A percentile compares a stretch with the other conserved stretches of the same genome.
These are phyloP conservation scores for Gymnopilus dilepis DNA, from an alignment of 768 basidiomycete species.

Conservation along the genomic window DNA sequence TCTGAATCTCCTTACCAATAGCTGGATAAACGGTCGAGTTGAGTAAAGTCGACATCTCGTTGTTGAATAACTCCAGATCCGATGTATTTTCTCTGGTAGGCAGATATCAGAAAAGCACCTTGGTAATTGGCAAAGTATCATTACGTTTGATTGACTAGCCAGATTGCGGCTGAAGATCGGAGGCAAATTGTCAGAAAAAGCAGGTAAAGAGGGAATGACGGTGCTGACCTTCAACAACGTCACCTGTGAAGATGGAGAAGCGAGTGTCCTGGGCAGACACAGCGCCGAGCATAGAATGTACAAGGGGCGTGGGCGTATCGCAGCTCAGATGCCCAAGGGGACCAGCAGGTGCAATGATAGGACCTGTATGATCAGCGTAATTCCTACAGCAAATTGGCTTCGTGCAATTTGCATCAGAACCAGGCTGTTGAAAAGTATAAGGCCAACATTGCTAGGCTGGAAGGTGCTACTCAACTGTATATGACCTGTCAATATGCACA, in stretches of 20 bases:
- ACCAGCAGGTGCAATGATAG: conserved; percentile 50
- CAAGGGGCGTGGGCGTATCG: conserved; percentile 55
- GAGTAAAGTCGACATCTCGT: conserved; percentile 47
- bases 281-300: conserved; percentile 53
- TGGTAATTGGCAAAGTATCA: conserved; percentile 15
- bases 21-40: conserved; percentile 51
- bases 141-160: conserved; percentile 51
- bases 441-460: not conserved
- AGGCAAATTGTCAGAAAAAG: not conserved
- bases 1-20: conserved; percentile 41
- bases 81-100: conserved; percentile 49
- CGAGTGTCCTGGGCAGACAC: conserved; percentile 41
- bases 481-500: conserved; percentile 63
- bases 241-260: conserved; percentile 69
- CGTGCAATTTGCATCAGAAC: conserved; percentile 61
- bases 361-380: conserved; percentile 44
- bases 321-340: conserved; percentile 54
- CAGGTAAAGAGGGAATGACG: not conserved
- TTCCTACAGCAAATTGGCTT: conserved; percentile 67
- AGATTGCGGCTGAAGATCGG: conserved; percentile 46
- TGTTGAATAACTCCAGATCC: conserved; percentile 52
- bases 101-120: too few species aligned
- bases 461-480: conserved; percentile 42
- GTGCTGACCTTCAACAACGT: conserved; percentile 63
- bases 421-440: conserved; percentile 38